Evolutionary conservation across 2,329 filamentous ascomycete genomes (phyloP).

Genomic region (Emmonsiellopsis sp.): DNA sequence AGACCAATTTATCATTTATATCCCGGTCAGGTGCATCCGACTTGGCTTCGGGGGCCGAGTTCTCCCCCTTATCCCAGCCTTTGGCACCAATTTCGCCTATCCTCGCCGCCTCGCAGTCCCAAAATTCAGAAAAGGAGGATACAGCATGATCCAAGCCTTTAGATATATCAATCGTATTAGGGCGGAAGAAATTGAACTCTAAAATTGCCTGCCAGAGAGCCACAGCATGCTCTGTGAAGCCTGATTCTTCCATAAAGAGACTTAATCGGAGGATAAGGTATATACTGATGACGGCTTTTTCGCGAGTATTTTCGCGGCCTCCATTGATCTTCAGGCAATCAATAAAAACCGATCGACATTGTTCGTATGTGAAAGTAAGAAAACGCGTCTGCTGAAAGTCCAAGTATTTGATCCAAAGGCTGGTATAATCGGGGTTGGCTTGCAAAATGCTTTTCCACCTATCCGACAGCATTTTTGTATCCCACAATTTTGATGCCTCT

Average conservation of each 20-base stretch:
- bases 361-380: conserved; percentile 57
- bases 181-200: conserved; percentile 59
- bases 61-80: conserved; percentile 51
- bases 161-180: conserved; percentile 24
- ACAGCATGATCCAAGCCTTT: conserved; percentile 11
- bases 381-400: conserved; percentile 62
- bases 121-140: conserved; percentile 59
- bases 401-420: conserved; percentile 64
- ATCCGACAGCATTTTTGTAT: conserved; percentile 46
- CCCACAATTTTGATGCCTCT: conserved; percentile 69
- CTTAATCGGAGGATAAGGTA: conserved; percentile 71
- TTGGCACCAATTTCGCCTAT: conserved; percentile 63
- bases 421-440: conserved; percentile 47
- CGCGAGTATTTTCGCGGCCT: conserved; percentile 8
- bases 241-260: conserved; percentile 62
- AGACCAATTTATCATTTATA: conserved; percentile 21
- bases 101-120: conserved; percentile 74
- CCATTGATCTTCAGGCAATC: conserved; percentile 43
- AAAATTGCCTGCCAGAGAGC: conserved; percentile 76
- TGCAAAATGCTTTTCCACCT: conserved; percentile 58
- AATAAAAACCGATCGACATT: conserved; percentile 50
- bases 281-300: conserved; percentile 38
- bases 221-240: conserved; percentile 66
- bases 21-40: conserved; percentile 14
- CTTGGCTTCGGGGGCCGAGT: conserved; percentile 25